A percentile compares a stretch with the other conserved stretches of the same genome.
phyloP scores from a whole-genome alignment of 805 yeast species.

The Hanseniaspora meyeri region DNA sequence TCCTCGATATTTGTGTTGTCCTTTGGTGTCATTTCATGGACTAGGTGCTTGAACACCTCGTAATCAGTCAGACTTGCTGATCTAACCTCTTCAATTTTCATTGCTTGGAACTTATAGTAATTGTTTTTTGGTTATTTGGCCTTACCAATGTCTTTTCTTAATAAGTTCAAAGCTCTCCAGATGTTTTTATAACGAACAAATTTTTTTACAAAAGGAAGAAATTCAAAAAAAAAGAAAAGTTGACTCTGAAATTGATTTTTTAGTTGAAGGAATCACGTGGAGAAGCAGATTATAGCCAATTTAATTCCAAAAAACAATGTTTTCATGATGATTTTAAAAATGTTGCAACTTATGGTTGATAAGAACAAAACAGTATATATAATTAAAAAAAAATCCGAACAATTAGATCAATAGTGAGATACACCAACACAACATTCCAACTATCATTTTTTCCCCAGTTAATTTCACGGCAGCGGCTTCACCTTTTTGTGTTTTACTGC shows the following conservation, averaged over 20 bases:
- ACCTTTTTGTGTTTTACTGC: constrained; percentile 11
- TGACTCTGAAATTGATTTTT: no score
- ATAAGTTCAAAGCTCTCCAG: no score
- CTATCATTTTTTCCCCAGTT: not conserved
- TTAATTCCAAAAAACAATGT: no score
- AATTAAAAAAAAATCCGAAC: not conserved
- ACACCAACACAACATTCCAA: not conserved
- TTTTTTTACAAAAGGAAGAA: no score
- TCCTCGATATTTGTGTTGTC: constrained; percentile 23
- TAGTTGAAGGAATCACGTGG: not conserved
- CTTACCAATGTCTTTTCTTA: no score
- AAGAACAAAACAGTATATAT: not conserved
- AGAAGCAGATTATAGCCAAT: not conserved
- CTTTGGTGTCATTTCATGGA: constrained; percentile 29
- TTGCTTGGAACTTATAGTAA: constrained; percentile 11
- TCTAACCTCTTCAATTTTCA: constrained; percentile 37
- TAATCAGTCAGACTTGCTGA: constrained; percentile 46
- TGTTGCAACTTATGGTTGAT: no score
- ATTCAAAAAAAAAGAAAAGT: not conserved
- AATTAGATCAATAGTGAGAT: not conserved
- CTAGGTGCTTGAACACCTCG: constrained; percentile 41
- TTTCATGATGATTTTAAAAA: no score
- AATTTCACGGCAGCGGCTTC: not conserved
- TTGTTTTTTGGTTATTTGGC: no score
- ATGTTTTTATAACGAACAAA: no score